Base-by-base conservation (phyloP, 352 stramenopile species). In the Phytopythium helicoides region DNA sequence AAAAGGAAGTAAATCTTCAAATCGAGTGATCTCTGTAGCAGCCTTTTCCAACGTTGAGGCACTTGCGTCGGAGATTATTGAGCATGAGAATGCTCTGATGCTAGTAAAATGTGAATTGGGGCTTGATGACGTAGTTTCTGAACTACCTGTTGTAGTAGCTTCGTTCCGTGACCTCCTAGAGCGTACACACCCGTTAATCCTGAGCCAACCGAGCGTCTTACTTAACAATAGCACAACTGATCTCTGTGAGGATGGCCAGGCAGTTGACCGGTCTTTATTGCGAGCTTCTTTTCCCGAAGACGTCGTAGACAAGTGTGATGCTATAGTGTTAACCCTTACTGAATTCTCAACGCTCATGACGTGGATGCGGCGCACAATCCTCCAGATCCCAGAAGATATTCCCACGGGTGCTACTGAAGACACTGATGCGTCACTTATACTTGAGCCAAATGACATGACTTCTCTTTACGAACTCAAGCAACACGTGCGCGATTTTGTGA, bases 1-100 rank as follows among this genome's bases (percentile, higher is more conserved):
- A 40, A 22, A 51, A 33, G 28, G 28, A 40, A 61, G n/a, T 49
- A 56, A 42, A 31, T 41, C 19, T 35, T 28, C 12, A 37, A 23
- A 2, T 22, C 28, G 9, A 9, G 28, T 33, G 9, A 33, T 41
- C 31, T 63, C 48, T 11, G n/a, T 21, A 10, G 11, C 15, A 40
- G n/a, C 44, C n/a, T 41, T 47, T n/a, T 15, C 33, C 3, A 67
- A 67, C 22, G 55, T 81, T 9, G 69, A 87, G 45, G 15, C 35
- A 1, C 44, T 89, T 0, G 59, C 68, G 1, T 50, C 53, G 6
- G 55, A 54, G 16, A 60, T 89, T n/a, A 75, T 52, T n/a, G 65
- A 72, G 7, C 70, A 55, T 11, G n/a, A 80, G 10, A 31, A 41
- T 22, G 41, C 81, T 12, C 46, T 86, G 21, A 52, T 67, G 5